Conservation (phyloP, 441 rosid species). For the Cnidoscolus chayamansa region DNA sequence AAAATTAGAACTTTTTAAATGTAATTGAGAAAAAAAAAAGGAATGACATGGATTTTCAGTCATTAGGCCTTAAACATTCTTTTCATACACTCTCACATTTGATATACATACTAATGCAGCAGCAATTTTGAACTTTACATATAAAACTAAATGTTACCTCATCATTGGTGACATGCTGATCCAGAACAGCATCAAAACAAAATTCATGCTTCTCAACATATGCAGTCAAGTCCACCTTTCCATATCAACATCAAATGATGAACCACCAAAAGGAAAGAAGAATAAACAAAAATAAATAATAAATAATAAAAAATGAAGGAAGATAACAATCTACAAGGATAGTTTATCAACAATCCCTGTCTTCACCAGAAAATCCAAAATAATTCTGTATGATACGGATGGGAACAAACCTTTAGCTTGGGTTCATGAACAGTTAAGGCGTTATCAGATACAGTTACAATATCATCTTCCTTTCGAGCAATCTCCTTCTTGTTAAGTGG, state of each 20-base stretch:
- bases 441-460: slow-evolving; percentile 70
- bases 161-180: slow-evolving; percentile 78
- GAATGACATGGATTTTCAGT: too few relatives aligned
- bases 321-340: slow-evolving; percentile 5
- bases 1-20: too few relatives aligned
- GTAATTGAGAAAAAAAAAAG: too few relatives aligned
- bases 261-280: slow-evolving; percentile 10
- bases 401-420: slow-evolving; percentile 76
- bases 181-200: slow-evolving; percentile 97
- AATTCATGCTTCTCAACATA: slow-evolving; percentile 96
- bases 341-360: background rate
- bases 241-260: slow-evolving; percentile 28
- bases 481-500: slow-evolving; percentile 92
- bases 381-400: slow-evolving; percentile 7
- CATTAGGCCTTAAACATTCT: too few relatives aligned
- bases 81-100: background rate
- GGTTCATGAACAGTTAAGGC: slow-evolving; percentile 86
- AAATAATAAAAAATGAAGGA: background rate
- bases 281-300: too few relatives aligned
- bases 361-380: slow-evolving; percentile 6
- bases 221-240: slow-evolving; percentile 98
- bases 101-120: background rate
- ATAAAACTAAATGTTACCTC: slow-evolving; percentile 48
- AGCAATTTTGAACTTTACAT: slow-evolving; percentile 5
- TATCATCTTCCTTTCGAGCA: slow-evolving; percentile 86